Base-by-base conservation (phyloP, 768 basidiomycete genomes). In the Fomitopsis pulvina region DNA sequence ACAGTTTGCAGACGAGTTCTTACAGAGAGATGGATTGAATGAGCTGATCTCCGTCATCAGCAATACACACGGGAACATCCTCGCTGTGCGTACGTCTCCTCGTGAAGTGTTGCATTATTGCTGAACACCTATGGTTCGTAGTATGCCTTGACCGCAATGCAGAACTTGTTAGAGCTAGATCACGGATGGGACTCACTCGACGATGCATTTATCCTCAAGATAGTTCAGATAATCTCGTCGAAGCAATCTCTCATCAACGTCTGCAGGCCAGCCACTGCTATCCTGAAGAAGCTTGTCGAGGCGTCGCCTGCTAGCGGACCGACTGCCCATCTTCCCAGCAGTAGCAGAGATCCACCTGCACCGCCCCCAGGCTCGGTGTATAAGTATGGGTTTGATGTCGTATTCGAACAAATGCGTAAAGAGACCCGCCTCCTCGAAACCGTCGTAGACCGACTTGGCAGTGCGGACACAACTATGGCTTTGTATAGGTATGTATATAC, bases 211-310 rank as follows among this genome's bases (percentile, higher is more conserved):
- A 87, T 92, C 47, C 74, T 80, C 58, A 78, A 79, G 63, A 78
- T 92, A 45, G 89, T 91, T 14, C 79, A 83, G 59, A 85, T 88
- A 56, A 73, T 91, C 22, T 81, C 88, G 0, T 87, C 88, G 0
- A 72, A 85, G 0, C 73, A 77, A 32, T 87, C 86, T 10, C 76
- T 84, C 16, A 83, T 94, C 71, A 96, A 96, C 53, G 89, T 94
- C 51, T 90, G 88, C 59, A 84, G 92, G 4, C 93, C 92, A 28
- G 92, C 92, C 1, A 92, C 89, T 38, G 83, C 87, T 28, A 93
- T 95, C 48, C 74, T 94, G 54, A 90, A 91, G 68, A 86, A 85
- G 55, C 78, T 95, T 20, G 91, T 92, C 12, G 90, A 92, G 64
- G 90, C 90, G 8, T 87, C 90, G 59, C 85, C 90, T 16, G 68